Evolutionary conservation across 192 early-diverging fungal species (phyloP).

Genomic region (Diversispora eburnea): DNA sequence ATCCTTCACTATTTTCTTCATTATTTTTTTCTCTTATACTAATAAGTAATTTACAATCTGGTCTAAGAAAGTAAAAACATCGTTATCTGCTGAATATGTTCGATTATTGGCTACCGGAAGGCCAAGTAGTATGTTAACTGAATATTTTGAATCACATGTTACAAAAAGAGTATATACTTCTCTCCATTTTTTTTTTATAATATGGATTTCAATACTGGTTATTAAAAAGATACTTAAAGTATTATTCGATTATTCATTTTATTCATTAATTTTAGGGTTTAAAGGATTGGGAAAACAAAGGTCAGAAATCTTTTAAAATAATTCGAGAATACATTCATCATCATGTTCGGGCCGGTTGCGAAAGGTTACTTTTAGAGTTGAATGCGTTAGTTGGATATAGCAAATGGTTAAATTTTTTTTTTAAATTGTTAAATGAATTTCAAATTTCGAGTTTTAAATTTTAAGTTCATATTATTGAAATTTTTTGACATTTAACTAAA

Average conservation of each 20-base stretch:
- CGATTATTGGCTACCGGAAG: slow-evolving; percentile 23
- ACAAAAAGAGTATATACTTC: slow-evolving; percentile 18
- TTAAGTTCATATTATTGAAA: not conserved
- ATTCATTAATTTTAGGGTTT: slow-evolving; percentile 3
- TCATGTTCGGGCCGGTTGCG: slow-evolving; percentile 15
- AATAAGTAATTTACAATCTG: not conserved
- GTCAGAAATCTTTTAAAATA: slow-evolving; percentile 8
- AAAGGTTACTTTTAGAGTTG: slow-evolving; percentile 21
- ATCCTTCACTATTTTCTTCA: not conserved
- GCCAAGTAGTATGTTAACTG: slow-evolving; percentile 3
- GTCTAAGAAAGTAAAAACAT: slow-evolving; percentile 10
- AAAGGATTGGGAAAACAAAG: slow-evolving; percentile 30
- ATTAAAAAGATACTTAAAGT: not conserved
- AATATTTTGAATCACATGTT: slow-evolving; percentile 17
- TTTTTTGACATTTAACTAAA: not conserved
- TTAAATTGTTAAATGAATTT: not conserved
- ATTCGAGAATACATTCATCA: slow-evolving; percentile 27
- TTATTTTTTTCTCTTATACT: not conserved
- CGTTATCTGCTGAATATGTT: slow-evolving; percentile 12
- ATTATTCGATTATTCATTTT: not conserved
- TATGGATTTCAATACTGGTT: not conserved
- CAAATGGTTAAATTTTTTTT: slow-evolving; percentile 22
- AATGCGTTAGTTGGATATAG: slow-evolving; percentile 26
- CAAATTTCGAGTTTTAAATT: too few species aligned
- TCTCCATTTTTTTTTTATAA: too few species aligned